A percentile compares a stretch with the other conserved stretches of the same genome.
These are phyloP conservation scores for Turnera subulata DNA, from an alignment of 345 rosid species.

Conservation along the genomic window DNA sequence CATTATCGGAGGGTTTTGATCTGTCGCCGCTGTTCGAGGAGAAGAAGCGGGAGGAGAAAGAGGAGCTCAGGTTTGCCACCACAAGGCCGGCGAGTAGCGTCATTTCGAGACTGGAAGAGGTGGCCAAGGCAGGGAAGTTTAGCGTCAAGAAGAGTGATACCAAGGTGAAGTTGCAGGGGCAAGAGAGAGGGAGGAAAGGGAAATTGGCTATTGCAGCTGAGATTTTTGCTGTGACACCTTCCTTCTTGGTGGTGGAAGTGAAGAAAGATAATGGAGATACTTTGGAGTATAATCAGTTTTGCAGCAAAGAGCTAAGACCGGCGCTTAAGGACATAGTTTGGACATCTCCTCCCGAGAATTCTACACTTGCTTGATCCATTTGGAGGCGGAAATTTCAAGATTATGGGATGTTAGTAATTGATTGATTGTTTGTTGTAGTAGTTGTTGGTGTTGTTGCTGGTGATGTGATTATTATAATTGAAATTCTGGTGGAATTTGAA, in stretches of 20 bases:
- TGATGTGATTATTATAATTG: background rate
- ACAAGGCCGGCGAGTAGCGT: slow-evolving; percentile 77
- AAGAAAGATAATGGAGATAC: slow-evolving; percentile 90
- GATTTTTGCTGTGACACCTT: slow-evolving; percentile 70
- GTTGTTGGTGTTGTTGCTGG: background rate
- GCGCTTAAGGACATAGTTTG: slow-evolving; percentile 86
- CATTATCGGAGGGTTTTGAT: slow-evolving; percentile 82
- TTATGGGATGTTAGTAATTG: no score
- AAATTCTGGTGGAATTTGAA: background rate
- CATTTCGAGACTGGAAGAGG: slow-evolving; percentile 73
- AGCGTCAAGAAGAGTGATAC: slow-evolving; percentile 69
- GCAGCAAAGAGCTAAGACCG: slow-evolving; percentile 78
- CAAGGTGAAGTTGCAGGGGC: slow-evolving; percentile 67
- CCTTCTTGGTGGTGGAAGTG: slow-evolving; percentile 77
- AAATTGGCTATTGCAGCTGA: slow-evolving; percentile 73
- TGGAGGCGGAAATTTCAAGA: background rate
- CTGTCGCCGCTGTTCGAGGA: slow-evolving; percentile 82
- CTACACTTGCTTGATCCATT: slow-evolving; percentile 44
- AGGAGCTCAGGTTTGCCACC: slow-evolving; percentile 79
- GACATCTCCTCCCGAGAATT: slow-evolving; percentile 44
- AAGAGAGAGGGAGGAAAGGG: slow-evolving; percentile 80
- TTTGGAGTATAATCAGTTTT: slow-evolving; percentile 81
- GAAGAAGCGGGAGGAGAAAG: slow-evolving; percentile 75
- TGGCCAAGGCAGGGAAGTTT: slow-evolving; percentile 59
- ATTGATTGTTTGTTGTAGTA: background rate